Conservation (phyloP, 352 stramenopile species). For the Proteromonas lacertae region DNA sequence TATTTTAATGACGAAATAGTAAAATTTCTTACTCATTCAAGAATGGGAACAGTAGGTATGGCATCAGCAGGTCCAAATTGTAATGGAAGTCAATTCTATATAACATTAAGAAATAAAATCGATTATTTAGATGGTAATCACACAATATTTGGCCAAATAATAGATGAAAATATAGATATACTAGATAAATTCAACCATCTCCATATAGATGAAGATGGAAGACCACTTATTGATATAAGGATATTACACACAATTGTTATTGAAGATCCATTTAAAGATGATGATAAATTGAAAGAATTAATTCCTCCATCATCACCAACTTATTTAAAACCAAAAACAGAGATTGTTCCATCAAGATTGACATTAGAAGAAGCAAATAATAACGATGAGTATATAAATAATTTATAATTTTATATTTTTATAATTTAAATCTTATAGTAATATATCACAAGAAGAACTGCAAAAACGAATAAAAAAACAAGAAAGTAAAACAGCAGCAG, state of each 20-base stretch:
- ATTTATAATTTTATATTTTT: constrained; percentile 12
- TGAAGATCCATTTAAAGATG: constrained; percentile 40
- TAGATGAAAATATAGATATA: constrained; percentile 52
- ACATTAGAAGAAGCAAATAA: constrained; percentile 40
- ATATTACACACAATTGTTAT: constrained; percentile 61
- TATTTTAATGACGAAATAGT: constrained; percentile 2
- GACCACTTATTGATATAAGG: constrained; percentile 79
- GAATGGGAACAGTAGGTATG: constrained; percentile 25
- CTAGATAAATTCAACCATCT: constrained; percentile 61
- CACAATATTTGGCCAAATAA: constrained; percentile 50
- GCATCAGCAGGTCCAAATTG: constrained; percentile 30
- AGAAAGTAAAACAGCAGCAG: constrained; percentile 55
- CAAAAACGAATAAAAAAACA: constrained; percentile 71
- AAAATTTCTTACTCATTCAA: constrained; percentile 2
- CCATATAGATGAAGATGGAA: constrained; percentile 63
- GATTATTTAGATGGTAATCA: constrained; percentile 50
- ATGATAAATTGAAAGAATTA: constrained; percentile 5
- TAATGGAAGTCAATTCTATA: constrained; percentile 62
- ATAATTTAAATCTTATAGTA: constrained; percentile 45
- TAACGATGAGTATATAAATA: constrained; percentile 9
- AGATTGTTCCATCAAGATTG: constrained; percentile 50
- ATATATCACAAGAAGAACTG: constrained; percentile 25
- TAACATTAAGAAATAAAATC: constrained; percentile 54
- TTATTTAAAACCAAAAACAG: constrained; percentile 42
- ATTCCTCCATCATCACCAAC: constrained; percentile 37